phyloP scores from a whole-genome alignment of 305 asterid species.

The Solanum hybrid region DNA sequence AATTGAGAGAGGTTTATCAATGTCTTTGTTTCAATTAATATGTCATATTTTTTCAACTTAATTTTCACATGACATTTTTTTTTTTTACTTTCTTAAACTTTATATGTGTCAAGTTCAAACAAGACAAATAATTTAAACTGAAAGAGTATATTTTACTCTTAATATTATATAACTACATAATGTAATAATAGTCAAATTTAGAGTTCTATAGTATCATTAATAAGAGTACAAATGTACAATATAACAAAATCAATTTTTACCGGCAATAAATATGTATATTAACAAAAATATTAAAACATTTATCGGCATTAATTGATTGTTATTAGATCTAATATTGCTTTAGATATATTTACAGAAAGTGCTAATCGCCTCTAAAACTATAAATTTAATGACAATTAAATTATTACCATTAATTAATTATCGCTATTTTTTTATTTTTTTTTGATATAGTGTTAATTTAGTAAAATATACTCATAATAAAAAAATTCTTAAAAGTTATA shows the following conservation, averaged over 20 bases:
- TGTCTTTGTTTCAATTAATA: not conserved
- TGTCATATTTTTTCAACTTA: not conserved
- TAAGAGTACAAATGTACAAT: not conserved
- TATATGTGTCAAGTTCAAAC: not conserved
- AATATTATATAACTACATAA: not conserved
- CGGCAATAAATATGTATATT: not conserved
- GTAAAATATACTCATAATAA: not conserved
- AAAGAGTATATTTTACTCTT: not conserved
- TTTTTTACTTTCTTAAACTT: not conserved
- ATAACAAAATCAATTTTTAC: too few relatives aligned
- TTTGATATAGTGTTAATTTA: not conserved
- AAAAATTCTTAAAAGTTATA: not conserved
- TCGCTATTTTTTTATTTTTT: too few relatives aligned
- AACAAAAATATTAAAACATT: too few relatives aligned
- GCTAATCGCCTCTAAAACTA: not conserved
- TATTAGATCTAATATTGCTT: too few relatives aligned
- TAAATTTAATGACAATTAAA: too few relatives aligned
- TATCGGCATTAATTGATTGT: too few relatives aligned
- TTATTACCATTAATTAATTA: too few relatives aligned
- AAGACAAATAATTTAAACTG: not conserved
- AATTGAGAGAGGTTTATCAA: not conserved
- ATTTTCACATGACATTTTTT: too few relatives aligned
- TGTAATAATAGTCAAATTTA: not conserved
- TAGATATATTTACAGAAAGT: too few relatives aligned
- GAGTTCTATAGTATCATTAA: not conserved